Percentiles rank a stretch among this genome's conserved stretches.
Evolutionary conservation across 208 protist genomes (phyloP).

Genomic region (Acanthamoeba lenticulata): DNA sequence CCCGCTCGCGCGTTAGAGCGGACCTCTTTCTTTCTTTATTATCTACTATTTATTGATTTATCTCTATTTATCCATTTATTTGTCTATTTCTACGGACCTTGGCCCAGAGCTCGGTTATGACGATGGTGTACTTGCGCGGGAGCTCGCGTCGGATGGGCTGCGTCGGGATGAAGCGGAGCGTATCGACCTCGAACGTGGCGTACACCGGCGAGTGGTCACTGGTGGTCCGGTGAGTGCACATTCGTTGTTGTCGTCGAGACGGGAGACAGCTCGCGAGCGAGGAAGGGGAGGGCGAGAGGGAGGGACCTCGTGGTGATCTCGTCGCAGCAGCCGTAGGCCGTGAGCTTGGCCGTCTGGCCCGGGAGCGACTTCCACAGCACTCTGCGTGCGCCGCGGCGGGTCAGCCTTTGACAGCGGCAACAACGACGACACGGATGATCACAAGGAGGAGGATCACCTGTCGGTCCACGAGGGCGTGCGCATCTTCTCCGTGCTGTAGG

Average conservation of each 20-base stretch:
- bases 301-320: slow-evolving; percentile 62
- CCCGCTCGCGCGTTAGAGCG: no score
- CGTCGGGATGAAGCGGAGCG: neutral
- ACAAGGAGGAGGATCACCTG: neutral
- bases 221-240: neutral
- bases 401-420: no score
- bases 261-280: neutral
- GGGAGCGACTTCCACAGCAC: slow-evolving; percentile 54
- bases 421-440: neutral
- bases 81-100: neutral
- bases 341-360: slow-evolving; percentile 12
- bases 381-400: neutral
- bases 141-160: neutral
- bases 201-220: slow-evolving; percentile 67
- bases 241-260: neutral
- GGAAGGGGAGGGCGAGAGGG: neutral
- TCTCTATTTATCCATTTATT: no score
- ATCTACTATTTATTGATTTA: no score
- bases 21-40: no score
- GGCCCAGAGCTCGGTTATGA: slow-evolving; percentile 49
- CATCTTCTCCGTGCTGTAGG: slow-evolving; percentile 56
- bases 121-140: slow-evolving; percentile 4
- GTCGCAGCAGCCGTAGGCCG: slow-evolving; percentile 42
- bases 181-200: slow-evolving; percentile 37
- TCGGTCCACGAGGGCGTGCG: slow-evolving; percentile 61